Conservation (phyloP, 345 rosid genomes). For the Sonneratia alba region DNA sequence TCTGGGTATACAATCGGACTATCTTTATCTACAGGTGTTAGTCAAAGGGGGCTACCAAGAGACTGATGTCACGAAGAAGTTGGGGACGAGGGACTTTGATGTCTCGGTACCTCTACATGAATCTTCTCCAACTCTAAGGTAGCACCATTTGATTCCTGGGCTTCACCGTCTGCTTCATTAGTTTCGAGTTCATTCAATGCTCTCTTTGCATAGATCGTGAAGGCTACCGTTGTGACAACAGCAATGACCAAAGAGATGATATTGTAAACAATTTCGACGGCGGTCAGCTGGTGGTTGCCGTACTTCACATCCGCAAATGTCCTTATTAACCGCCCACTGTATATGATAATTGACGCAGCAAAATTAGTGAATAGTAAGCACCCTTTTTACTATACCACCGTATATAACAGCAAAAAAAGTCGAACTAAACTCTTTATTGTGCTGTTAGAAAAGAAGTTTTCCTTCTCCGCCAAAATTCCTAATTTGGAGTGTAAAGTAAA, state of each 20-base stretch:
- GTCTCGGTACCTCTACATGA: constrained; percentile 23
- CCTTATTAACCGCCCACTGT: constrained; percentile 74
- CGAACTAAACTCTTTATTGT: too few relatives aligned
- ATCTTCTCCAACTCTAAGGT: constrained; percentile 48
- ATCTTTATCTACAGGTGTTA: background rate
- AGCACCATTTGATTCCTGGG: constrained; percentile 9
- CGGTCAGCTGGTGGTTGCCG: constrained; percentile 48
- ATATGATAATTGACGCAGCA: constrained; percentile 1
- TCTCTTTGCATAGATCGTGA: constrained; percentile 54
- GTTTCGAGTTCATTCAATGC: constrained; percentile 46
- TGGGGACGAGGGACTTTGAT: constrained; percentile 1
- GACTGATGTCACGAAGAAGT: background rate
- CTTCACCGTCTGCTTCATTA: constrained; percentile 24
- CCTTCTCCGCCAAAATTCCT: too few relatives aligned
- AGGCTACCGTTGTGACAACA: constrained; percentile 49
- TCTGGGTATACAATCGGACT: background rate
- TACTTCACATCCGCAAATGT: constrained; percentile 60
- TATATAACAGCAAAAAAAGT: too few relatives aligned
- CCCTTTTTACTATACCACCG: background rate
- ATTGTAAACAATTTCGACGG: constrained; percentile 60
- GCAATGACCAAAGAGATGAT: constrained; percentile 53
- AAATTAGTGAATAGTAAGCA: background rate
- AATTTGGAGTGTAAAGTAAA: too few relatives aligned
- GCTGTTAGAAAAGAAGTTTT: too few relatives aligned
- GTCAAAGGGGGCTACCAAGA: background rate